Base-by-base conservation (phyloP, 2,329 filamentous ascomycete species). In the Trichoderma polysporum region DNA sequence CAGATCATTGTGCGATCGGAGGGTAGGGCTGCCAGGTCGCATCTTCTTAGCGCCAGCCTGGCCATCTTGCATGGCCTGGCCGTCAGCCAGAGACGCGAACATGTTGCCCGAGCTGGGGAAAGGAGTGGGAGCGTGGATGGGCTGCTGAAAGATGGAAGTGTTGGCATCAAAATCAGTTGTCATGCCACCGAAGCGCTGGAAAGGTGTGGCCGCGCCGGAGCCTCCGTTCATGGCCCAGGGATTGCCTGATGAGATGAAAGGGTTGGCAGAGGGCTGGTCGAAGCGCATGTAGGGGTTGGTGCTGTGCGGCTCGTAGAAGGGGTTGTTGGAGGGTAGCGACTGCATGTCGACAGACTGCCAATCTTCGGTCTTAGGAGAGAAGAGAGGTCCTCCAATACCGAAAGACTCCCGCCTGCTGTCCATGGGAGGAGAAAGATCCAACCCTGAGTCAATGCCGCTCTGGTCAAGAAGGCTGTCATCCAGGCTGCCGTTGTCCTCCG, bases 1-100 rank as follows among this genome's bases (percentile, higher is more conserved):
- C 78, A 92, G 83, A 66, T 94, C 90, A 69, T 93, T 93, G 81
- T 91, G 91, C 73, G 86, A 91, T 76, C 88, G 87, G 78, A 90
- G 86, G 65, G 86, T 83, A 31, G 91, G 88, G 78, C 87, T 94
- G 76, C 86, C 86, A 49, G 88, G 86, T 37, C 81, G 84, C 84
- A 91, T 88, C 73, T 86, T 84, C 80, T 88, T 88, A 68, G 80
- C 79, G 77, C 85, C 80, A 59, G 80, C 77, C 71, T 85, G 83
- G 68, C 80, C 79, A 78, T 85, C 83, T 59, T 84, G 84, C 61
- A 86, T 84, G 19, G 85, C 82, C 70, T 81, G 78, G 71, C 80
- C 82, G 69, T 78, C 79, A 63, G 79, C 80, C 69, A 85, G 78
- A 52, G 82, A 77, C 15, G 83, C 82, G 76, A 89, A 88, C 74